Percentiles rank a stretch among this genome's conserved stretches.
Evolutionary conservation across 2,329 filamentous ascomycete species (phyloP).

Genomic region (Colletotrichum liriopes): DNA sequence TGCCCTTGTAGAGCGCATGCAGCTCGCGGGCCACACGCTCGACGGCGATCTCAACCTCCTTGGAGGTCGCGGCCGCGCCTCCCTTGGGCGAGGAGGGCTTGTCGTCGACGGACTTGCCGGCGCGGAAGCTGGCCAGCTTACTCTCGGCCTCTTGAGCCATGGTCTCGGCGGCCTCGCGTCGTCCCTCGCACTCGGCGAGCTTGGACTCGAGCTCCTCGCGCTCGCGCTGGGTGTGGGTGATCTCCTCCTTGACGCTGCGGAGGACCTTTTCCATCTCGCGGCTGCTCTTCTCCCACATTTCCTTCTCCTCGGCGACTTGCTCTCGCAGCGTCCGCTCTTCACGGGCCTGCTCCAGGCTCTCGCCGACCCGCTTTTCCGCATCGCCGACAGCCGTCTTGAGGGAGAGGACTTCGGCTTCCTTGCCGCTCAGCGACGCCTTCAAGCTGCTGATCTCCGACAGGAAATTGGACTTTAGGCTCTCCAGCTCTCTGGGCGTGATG

Average conservation of each 20-base stretch:
- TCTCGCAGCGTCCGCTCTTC: conserved; percentile 82
- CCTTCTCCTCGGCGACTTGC: conserved; percentile 80
- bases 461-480: conserved; percentile 91
- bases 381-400: conserved; percentile 90
- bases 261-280: conserved; percentile 89
- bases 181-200: conserved; percentile 83
- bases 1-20: conserved; percentile 94
- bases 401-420: conserved; percentile 91
- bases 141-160: conserved; percentile 83
- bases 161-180: conserved; percentile 81
- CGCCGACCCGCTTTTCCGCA: conserved; percentile 91
- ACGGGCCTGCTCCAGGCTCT: conserved; percentile 86
- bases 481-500: conserved; percentile 92
- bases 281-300: conserved; percentile 87
- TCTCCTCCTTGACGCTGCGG: conserved; percentile 85
- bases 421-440: conserved; percentile 90
- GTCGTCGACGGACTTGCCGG: conserved; percentile 68
- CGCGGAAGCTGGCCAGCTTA: conserved; percentile 82
- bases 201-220: conserved; percentile 83
- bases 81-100: conserved; percentile 52
- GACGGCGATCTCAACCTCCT: conserved; percentile 86
- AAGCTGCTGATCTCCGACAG: conserved; percentile 95
- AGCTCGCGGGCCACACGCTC: conserved; percentile 96
- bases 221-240: conserved; percentile 84
- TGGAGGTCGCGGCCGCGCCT: conserved; percentile 52